Base-by-base conservation (phyloP, 192 early-diverging fungal genomes). In the Neocallimastix lanati region DNA sequence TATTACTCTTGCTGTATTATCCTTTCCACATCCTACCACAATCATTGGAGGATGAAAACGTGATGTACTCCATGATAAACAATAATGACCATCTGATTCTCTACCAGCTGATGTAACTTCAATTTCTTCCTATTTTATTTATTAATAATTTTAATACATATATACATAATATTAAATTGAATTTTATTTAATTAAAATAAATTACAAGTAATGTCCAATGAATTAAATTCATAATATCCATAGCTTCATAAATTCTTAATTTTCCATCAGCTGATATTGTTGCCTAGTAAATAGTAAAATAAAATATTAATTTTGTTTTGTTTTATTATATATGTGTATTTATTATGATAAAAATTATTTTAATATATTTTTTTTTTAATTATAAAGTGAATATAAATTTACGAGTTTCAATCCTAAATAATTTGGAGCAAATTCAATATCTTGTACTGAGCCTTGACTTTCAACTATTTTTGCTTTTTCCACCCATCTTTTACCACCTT, bases 341-440 rank as follows among this genome's bases (percentile, higher is more conserved):
- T n/a, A n/a, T n/a, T n/a, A n/a, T n/a, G n/a, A n/a, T n/a, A n/a
- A n/a, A n/a, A 15, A n/a, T 76, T 5, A n/a, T 80, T 18, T 77
- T 9, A 28, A 37, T 25, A 18, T 37, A 16, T 1, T 40, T 33
- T 77, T 25, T 2, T 25, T 28, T 28, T 81, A 78, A 27, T 67
- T 28, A 76, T 78, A 18, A 37, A 29, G n/a, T 25, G 76, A 76
- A 83, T 25, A 85, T 25, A 81, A 18, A 78, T 78, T 80, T 84
- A 92, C 94, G 78, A 98, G 83, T 79, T 92, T 90, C 77, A 98
- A 86, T 28, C 93, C 92, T 30, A 88, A 82, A 82, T 93, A 91
- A 83, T 92, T 90, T 18, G 95, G 96, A 29, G 95, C 92, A 87
- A 98, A 98, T 79, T 92, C 92, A n/a, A 98, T 88, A 85, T 92